Base-by-base conservation (phyloP, 2,329 filamentous ascomycete species). In the Hysterium pulicare region DNA sequence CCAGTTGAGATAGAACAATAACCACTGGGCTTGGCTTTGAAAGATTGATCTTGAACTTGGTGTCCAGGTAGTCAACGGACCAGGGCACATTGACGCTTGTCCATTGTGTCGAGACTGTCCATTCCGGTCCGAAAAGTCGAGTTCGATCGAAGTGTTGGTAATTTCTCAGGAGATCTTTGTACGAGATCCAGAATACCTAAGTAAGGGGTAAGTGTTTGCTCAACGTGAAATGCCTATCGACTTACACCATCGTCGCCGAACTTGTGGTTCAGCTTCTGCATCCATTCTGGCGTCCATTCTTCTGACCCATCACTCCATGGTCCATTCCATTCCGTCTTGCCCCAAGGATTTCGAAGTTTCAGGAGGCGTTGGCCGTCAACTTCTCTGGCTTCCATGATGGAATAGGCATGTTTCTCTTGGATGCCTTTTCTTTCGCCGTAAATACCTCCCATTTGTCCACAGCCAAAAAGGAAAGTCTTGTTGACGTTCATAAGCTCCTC, bases 231-330 rank as follows among this genome's bases (percentile, higher is more conserved):
- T 77, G 6, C 7, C 13, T 8, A 24, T 5, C 21, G 7, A 36
- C 33, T 19, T 38, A 35, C 55, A 7, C 86, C 86, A 53, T 90
- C 86, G 51, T 88, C 84, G 30, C 86, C 86, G 52, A 90, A 90
- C 32, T 78, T 81, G 59, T 90, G 86, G 34, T 77, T 74, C 1
- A 93, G 74, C 54, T 84, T 82, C 46, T 81, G 69, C 67, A 91
- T 82, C 79, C 84, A 88, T 51, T 90, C 83, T 0, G 86, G 74
- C 1, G 86, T 91, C 88, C 88, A 94, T 64, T 91, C 83, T 55
- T 87, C 86, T 5, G 84, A 88, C 0, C 88, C 88, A 57, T 93
- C 88, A 28, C 79, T 83, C 87, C 87, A 93, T 2, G 86, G 74
- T 1, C 88, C 88, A 22, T 79, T 85, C 87, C 87, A 93, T 65